Percentiles rank a stretch among this genome's conserved stretches.
phyloP scores from a whole-genome alignment of 2,329 filamentous ascomycete genomes.

The Sclerotinia spermophila region DNA sequence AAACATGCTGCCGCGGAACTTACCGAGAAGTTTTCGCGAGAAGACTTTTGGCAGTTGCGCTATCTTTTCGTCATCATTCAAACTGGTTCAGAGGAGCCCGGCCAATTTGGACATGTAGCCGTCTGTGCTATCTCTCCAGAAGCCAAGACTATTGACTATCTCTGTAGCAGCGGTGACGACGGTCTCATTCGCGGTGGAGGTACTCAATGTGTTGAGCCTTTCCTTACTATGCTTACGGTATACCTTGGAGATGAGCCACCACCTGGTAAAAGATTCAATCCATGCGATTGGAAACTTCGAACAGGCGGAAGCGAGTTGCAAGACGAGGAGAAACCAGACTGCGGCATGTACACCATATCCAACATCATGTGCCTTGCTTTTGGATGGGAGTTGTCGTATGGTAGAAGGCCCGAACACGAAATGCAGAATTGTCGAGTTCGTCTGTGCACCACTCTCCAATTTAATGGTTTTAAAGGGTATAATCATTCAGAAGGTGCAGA shows the following conservation, averaged over 20 bases:
- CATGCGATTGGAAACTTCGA: conserved; percentile 5
- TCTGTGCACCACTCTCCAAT: neutral
- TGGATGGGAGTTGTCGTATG: conserved; percentile 1
- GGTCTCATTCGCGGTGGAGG: neutral
- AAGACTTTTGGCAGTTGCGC: conserved; percentile 8
- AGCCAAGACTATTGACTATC: conserved; percentile 14
- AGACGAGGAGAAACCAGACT: neutral
- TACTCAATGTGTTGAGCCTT: neutral
- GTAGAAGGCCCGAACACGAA: neutral
- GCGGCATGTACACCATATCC: neutral
- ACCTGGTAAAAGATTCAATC: conserved; percentile 7
- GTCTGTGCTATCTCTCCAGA: conserved; percentile 13
- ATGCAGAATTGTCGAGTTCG: neutral
- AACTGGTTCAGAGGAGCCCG: neutral
- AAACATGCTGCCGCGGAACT: neutral
- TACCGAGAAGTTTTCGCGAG: neutral
- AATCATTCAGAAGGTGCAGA: neutral
- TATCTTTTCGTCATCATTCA: conserved; percentile 4
- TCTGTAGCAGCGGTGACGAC: conserved; percentile 4
- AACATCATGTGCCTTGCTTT: conserved; percentile 14
- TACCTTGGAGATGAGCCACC: conserved; percentile 8
- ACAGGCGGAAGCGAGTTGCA: conserved; percentile 2
- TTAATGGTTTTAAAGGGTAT: neutral
- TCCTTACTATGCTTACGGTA: neutral
- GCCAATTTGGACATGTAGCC: neutral